A percentile compares a stretch with the other conserved stretches of the same genome.
These are phyloP conservation scores for Metschnikowia anglica DNA, from an alignment of 805 yeast species.

Conservation along the genomic window DNA sequence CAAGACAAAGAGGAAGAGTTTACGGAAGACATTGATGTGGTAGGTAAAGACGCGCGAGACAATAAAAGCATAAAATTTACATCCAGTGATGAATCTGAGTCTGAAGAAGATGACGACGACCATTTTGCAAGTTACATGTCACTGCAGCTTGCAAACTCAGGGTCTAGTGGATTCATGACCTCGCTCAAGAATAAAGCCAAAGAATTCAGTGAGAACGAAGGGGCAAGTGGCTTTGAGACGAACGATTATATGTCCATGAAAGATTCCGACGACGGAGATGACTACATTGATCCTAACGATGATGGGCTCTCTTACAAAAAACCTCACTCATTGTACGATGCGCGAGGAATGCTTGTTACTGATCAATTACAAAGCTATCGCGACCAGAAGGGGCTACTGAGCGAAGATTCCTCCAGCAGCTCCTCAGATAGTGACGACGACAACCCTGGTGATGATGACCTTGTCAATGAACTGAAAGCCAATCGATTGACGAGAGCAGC, in stretches of 20 bases:
- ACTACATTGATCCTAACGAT: conserved; percentile 76
- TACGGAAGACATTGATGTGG: conserved; percentile 19
- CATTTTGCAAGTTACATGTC: conserved; percentile 74
- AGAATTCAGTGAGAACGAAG: conserved; percentile 19
- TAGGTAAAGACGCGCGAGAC: conserved; percentile 15
- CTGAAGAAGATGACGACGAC: conserved; percentile 46
- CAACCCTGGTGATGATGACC: conserved; percentile 22
- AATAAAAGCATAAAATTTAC: conserved; percentile 12
- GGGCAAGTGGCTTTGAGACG: conserved; percentile 5
- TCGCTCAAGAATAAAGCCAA: conserved; percentile 46
- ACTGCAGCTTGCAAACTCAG: conserved; percentile 63
- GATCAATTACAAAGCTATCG: conserved; percentile 12
- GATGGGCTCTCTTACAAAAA: conserved; percentile 75
- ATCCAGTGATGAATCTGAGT: conserved; percentile 31
- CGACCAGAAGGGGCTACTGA: conserved; percentile 16
- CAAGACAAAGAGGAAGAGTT: conserved; percentile 26
- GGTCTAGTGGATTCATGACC: conserved; percentile 35
- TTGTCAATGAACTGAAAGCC: conserved; percentile 23
- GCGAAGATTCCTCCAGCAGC: conserved; percentile 34
- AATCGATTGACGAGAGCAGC: conserved; percentile 41
- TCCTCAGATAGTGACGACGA: conserved; percentile 31
- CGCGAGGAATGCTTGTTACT: conserved; percentile 25
- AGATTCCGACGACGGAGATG: conserved; percentile 56
- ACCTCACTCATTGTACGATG: conserved; percentile 59
- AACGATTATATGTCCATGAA: conserved; percentile 13